Evolutionary conservation across 306 rosid genomes (phyloP).

Genomic region (Lathyrus oleraceus): DNA sequence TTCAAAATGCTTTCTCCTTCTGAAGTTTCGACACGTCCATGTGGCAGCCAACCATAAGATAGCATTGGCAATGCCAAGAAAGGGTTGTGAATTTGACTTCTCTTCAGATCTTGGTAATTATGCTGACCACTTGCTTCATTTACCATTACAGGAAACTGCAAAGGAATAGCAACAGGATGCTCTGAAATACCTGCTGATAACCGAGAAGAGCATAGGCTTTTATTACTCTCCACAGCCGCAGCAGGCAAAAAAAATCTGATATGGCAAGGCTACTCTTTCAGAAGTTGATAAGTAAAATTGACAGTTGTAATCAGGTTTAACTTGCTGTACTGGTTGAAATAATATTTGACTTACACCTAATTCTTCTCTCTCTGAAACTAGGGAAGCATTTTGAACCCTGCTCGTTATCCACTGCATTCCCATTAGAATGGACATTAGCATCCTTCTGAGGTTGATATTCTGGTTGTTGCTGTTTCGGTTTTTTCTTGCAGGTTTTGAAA

Average conservation of each 20-base stretch:
- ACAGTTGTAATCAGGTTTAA: slow-evolving; percentile 41
- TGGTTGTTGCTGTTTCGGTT: no score
- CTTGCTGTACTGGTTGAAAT: no score
- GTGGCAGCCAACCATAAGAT: slow-evolving; percentile 40
- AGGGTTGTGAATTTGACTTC: slow-evolving; percentile 52
- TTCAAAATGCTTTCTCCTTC: no score
- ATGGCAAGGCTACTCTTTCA: slow-evolving; percentile 33
- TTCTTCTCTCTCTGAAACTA: slow-evolving; percentile 36
- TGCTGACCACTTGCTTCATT: slow-evolving; percentile 43
- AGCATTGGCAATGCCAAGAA: slow-evolving; percentile 41
- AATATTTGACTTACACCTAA: no score
- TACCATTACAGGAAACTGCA: slow-evolving; percentile 46
- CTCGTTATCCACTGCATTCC: slow-evolving; percentile 95
- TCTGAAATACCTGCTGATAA: no score
- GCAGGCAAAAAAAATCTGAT: slow-evolving; percentile 48
- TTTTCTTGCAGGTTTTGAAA: no score
- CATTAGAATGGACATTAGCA: no score
- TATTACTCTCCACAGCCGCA: slow-evolving; percentile 44
- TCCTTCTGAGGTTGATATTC: no score
- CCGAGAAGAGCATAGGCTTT: slow-evolving; percentile 39
- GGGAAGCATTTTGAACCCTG: slow-evolving; percentile 53
- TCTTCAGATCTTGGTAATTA: slow-evolving; percentile 46
- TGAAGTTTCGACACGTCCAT: slow-evolving; percentile 36
- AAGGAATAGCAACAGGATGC: slow-evolving; percentile 42
- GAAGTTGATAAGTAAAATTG: slow-evolving; percentile 45